These are phyloP conservation scores for Chlamydomonas eustigma DNA, from an alignment of 139 green algal genomes.

Conservation along the genomic window DNA sequence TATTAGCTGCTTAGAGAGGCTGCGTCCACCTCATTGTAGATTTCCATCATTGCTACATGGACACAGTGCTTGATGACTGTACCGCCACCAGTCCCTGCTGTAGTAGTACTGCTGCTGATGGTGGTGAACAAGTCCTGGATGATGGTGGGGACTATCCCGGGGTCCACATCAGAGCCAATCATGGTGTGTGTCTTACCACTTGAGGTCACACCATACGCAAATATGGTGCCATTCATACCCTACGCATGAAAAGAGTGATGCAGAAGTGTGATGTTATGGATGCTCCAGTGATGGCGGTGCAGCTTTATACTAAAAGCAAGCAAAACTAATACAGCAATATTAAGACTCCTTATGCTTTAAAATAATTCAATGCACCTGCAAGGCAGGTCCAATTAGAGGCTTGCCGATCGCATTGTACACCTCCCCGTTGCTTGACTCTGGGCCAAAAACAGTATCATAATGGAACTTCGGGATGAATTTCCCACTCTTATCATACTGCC, in stretches of 20 bases:
- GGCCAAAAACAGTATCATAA: slow-evolving; percentile 80
- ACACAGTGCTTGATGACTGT: slow-evolving; percentile 45
- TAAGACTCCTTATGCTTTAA: too few species aligned
- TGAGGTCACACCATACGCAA: slow-evolving; percentile 92
- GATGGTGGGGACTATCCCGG: slow-evolving; percentile 74
- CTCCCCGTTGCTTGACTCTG: slow-evolving; percentile 43
- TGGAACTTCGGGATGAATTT: slow-evolving; percentile 36
- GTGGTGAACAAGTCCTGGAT: slow-evolving; percentile 72
- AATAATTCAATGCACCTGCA: too few species aligned
- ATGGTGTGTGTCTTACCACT: slow-evolving; percentile 95
- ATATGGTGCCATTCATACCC: slow-evolving; percentile 93
- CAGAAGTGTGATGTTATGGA: too few species aligned
- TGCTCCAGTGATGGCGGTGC: too few species aligned
- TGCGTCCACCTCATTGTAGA: slow-evolving; percentile 88
- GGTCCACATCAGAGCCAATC: slow-evolving; percentile 60
- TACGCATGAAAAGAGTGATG: too few species aligned
- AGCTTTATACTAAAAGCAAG: too few species aligned
- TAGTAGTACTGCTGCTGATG: slow-evolving; percentile 1
- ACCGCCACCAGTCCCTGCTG: too few species aligned
- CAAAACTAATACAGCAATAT: too few species aligned
- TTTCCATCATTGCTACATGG: slow-evolving; percentile 84
- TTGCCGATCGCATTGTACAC: slow-evolving; percentile 38
- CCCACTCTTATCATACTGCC: slow-evolving; percentile 35
- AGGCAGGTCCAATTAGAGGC: not conserved
- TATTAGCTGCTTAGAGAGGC: too few species aligned